Evolutionary conservation across 2,329 filamentous ascomycete genomes (phyloP), one percentile per base, ranked within the genome.

Genomic region (Iodosphaeria phyllophila): DNA sequence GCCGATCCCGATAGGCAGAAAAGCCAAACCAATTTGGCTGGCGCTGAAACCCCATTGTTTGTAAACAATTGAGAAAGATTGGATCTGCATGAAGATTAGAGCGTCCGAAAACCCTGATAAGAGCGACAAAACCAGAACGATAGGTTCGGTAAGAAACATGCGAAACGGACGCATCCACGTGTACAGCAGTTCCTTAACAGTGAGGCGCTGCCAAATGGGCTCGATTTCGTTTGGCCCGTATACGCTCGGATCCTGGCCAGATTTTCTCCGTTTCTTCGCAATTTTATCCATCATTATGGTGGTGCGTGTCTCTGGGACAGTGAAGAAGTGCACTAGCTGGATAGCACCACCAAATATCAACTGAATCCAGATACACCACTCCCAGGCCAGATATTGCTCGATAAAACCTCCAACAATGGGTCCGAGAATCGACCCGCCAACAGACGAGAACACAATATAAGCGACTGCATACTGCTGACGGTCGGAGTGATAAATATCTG

Each of bases 321-420:
- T 56, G 29, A 76, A 40, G 24, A 74, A 52, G 42, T 83, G 76
- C 4, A 78, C 41, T 3, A 66, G 11, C 41, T 84, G 77, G 3
- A 80, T 66, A 17, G 66, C 58, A 6, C 51, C 73, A 11, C 79
- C 78, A 26, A 86, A 70, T 35, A 84, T 82, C 33, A 86, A 63
- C 47, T 84, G 77, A 30, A 86, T 76, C 79, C 80, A 89, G 43
- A 86, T 83, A 27, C 40, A 40, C 42, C 42, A 83, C 34, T 64
- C 61, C 78, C 78, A 89, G 14, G 51, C 42, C 0, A 77, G 55
- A 35, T 67, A 69, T 16, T 64, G 47, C 43, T 83, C 65, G 11
- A 74, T 65, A 39, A 83, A 83, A 1, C 76, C 78, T 35, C 77
- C 78, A n/a, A 82, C 60, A 21, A 84, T 73, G 7, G 77, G 77